Conservation (phyloP, 345 rosid species). For the Theobroma cacao region DNA sequence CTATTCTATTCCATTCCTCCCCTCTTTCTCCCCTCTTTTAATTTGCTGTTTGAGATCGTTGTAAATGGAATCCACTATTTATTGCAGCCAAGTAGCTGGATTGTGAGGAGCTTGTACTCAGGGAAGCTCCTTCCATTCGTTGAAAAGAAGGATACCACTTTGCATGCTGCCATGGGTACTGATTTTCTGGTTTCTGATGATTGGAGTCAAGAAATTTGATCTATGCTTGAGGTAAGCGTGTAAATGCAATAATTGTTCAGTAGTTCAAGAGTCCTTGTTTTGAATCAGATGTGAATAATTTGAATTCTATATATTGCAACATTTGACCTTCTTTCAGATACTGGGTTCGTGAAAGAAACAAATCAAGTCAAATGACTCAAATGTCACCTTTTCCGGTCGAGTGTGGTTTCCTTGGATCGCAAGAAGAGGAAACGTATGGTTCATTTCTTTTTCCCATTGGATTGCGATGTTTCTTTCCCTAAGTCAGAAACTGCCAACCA, state of each 20-base stretch:
- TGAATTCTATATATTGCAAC: neutral
- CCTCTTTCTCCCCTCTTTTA: neutral
- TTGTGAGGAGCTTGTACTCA: conserved; percentile 44
- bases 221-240: conserved; percentile 6
- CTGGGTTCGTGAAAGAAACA: neutral
- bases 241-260: neutral
- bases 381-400: neutral
- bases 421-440: neutral
- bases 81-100: conserved; percentile 46
- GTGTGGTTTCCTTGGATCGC: neutral
- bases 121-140: conserved; percentile 38
- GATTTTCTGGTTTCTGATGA: conserved; percentile 12
- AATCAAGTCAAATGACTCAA: neutral
- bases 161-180: neutral
- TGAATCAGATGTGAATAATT: neutral
- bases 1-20: neutral
- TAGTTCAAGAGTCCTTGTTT: neutral
- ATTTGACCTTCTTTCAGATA: neutral
- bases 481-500: neutral
- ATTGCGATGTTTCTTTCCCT: neutral
- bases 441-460: neutral
- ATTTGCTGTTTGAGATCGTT: neutral
- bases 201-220: conserved; percentile 50
- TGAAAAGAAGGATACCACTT: conserved; percentile 13
- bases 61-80: neutral